These are phyloP conservation scores for Astrothelium macrocarpum DNA, from an alignment of 495 filamentous ascomycete species.

Conservation along the genomic window DNA sequence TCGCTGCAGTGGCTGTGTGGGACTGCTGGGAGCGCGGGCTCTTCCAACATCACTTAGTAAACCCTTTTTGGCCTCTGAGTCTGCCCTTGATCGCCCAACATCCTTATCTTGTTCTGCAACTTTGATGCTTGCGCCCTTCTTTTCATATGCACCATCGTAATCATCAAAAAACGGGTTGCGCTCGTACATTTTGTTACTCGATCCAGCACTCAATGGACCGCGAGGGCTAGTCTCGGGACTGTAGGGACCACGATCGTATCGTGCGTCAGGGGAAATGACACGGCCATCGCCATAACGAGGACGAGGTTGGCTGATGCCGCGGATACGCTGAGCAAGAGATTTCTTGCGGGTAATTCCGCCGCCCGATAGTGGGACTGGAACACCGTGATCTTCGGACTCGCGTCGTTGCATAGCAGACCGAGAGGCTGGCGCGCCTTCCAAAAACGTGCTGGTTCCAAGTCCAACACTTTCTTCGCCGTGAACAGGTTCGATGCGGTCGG, in stretches of 20 bases:
- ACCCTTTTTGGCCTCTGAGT: conserved; percentile 32
- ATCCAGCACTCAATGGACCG: conserved; percentile 30
- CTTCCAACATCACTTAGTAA: conserved; percentile 21
- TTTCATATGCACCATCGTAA: conserved; percentile 64
- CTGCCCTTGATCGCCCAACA: conserved; percentile 35
- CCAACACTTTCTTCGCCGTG: conserved; percentile 78
- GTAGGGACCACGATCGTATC: conserved; percentile 16
- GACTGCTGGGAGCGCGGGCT: conserved; percentile 52
- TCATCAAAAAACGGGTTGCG: conserved; percentile 84
- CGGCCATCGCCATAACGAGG: conserved; percentile 18
- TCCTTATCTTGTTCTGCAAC: conserved; percentile 40
- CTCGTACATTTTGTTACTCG: conserved; percentile 38
- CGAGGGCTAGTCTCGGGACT: conserved; percentile 25
- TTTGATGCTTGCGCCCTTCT: conserved; percentile 52
- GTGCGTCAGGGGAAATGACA: conserved; percentile 26
- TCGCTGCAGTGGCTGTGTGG: conserved; percentile 55
- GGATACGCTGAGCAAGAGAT: conserved; percentile 64
- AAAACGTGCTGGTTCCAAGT: conserved; percentile 87
- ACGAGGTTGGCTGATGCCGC: conserved; percentile 33
- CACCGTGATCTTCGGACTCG: conserved; percentile 51
- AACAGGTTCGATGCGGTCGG: conserved; percentile 53
- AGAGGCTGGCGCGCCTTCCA: conserved; percentile 88
- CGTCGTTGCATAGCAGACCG: conserved; percentile 70
- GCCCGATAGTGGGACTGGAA: conserved; percentile 24
- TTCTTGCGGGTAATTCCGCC: conserved; percentile 82